Evolutionary conservation across 805 yeast species (phyloP).

Genomic region (Jamesozyma spencerorum): DNA sequence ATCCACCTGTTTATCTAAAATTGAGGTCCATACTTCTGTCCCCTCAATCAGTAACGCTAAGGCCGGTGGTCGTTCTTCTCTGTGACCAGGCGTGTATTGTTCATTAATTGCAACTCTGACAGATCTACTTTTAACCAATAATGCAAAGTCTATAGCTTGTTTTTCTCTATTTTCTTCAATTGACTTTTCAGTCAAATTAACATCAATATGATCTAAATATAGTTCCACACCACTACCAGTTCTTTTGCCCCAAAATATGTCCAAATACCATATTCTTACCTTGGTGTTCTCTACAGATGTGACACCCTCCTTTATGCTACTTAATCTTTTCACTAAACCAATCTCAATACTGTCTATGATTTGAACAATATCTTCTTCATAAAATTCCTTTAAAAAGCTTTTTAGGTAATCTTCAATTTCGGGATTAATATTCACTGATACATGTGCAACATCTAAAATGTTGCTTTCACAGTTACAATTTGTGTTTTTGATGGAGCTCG

Average conservation of each 20-base stretch:
- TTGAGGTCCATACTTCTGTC: slow-evolving; percentile 24
- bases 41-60: slow-evolving; percentile 22
- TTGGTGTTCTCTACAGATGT: slow-evolving; percentile 11
- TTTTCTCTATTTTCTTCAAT: slow-evolving; percentile 14
- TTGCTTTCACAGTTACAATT: slow-evolving; percentile 9
- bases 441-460: slow-evolving; percentile 36
- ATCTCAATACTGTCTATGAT: slow-evolving; percentile 60
- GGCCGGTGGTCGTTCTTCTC: slow-evolving; percentile 21
- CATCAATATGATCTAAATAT: slow-evolving; percentile 16
- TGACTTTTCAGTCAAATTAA: slow-evolving; percentile 15
- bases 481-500: not conserved
- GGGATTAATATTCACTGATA: slow-evolving; percentile 33
- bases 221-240: slow-evolving; percentile 14
- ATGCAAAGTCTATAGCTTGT: slow-evolving; percentile 9
- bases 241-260: slow-evolving; percentile 18
- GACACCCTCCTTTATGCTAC: slow-evolving; percentile 21
- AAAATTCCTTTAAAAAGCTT: slow-evolving; percentile 29
- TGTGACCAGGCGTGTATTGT: slow-evolving; percentile 2
- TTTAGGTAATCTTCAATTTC: slow-evolving; percentile 33
- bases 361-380: slow-evolving; percentile 35
- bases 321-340: slow-evolving; percentile 42
- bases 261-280: slow-evolving; percentile 12
- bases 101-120: slow-evolving; percentile 15
- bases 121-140: slow-evolving; percentile 13
- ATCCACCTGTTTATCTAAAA: slow-evolving; percentile 10